Base-by-base conservation (phyloP, 2,329 filamentous ascomycete species). In the Cladosporium sp. region DNA sequence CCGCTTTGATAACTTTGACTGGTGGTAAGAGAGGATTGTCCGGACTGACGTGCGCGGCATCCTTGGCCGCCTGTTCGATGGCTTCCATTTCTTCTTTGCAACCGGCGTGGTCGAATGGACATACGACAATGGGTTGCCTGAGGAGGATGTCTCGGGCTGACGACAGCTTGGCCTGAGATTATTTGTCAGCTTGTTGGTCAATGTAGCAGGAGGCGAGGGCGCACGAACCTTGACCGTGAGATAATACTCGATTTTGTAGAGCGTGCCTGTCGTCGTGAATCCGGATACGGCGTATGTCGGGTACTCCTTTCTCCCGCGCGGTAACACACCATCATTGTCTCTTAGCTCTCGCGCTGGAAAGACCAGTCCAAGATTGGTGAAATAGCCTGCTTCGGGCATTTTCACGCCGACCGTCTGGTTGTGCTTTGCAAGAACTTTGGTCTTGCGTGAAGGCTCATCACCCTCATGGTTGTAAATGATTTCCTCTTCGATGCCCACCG, bases 51-150 rank as follows among this genome's bases (percentile, higher is more conserved):
- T 87, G 83, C 13, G 88, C 86, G 2, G 93, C 92, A 60, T 97
- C 92, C 68, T 91, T 92, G 38, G 93, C 93, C 0, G 93, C 88
- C 69, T 95, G 89, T 65, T 96, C 91, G 56, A 98, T 97, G 32
- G 91, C 91, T 62, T 95, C 91, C 89, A 98, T 96, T 72, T 97
- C 93, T 66, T 96, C 91, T 68, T 95, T 96, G 72, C 93, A 98
- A 13, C 86, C 88, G 58, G 94, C 88, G 63, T 96, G 89, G 64
- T 98, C 93, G 55, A 96, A 82, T 0, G 93, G 92, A 62, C 92
- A 97, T 45, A 97, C 93, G 29, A 97, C 89, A 51, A 98, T 96
- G 4, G 89, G 90, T 69, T 97, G 88, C 47, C 92, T 83, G 38
- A 97, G 78, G 25, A 83, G 77, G 49, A 98, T 95, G 66, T 98